Conservation (phyloP, 1,284 basidiomycete genomes). For the Apiotrichum gamsii region DNA sequence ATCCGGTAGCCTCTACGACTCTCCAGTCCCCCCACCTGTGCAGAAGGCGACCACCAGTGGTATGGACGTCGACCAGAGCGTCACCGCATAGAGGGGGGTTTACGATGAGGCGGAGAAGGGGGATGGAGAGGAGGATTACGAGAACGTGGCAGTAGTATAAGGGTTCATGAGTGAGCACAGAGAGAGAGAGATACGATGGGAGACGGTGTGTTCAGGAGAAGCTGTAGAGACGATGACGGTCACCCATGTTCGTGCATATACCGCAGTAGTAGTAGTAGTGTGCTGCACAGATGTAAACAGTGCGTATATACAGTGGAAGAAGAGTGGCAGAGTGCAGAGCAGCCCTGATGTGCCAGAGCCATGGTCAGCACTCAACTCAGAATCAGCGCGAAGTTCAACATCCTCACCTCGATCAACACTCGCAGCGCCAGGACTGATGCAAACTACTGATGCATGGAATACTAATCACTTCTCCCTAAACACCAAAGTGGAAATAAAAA, state of each 20-base stretch:
- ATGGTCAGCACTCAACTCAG: no score
- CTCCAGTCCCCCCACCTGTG: constrained; percentile 39
- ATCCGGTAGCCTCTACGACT: constrained; percentile 12
- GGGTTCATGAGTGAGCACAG: no score
- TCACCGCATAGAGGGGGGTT: constrained; percentile 7
- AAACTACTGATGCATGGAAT: no score
- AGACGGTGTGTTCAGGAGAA: no score
- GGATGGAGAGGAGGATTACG: no score
- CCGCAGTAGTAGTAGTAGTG: no score
- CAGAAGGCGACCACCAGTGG: constrained; percentile 26
- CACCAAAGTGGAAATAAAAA: neutral
- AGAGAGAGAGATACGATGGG: neutral
- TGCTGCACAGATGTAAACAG: constrained; percentile 1
- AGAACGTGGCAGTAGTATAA: no score
- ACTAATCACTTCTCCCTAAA: no score
- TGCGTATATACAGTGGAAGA: neutral
- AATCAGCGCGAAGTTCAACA: no score
- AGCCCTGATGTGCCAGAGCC: neutral
- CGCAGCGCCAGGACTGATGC: no score
- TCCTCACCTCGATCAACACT: no score
- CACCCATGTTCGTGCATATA: neutral
- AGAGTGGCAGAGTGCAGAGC: neutral
- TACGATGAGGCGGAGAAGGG: no score
- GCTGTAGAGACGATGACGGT: neutral
- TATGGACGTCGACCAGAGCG: constrained; percentile 32